Evolutionary conservation across 352 stramenopile genomes (phyloP).

Genomic region (Pythium angustatum): DNA sequence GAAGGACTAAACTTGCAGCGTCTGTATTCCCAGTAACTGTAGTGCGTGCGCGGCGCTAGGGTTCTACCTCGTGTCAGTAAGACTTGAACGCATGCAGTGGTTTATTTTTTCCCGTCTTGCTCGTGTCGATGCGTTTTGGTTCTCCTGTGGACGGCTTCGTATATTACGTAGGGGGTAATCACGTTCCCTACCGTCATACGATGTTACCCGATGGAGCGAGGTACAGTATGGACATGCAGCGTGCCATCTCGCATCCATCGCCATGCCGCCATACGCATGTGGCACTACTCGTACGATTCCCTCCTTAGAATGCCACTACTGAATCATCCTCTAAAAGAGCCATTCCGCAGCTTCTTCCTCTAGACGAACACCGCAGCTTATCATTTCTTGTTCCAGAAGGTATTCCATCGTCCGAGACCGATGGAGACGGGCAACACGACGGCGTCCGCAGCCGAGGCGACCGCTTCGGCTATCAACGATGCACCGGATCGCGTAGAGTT

Average conservation of each 20-base stretch:
- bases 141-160: too few species aligned
- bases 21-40: background rate
- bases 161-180: too few species aligned
- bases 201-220: too few species aligned
- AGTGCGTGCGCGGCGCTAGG: too few species aligned
- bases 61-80: slow-evolving; percentile 15
- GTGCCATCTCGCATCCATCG: background rate
- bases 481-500: slow-evolving; percentile 40
- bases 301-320: background rate
- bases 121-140: too few species aligned
- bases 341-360: slow-evolving; percentile 26
- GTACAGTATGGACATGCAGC: too few species aligned
- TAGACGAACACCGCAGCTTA: slow-evolving; percentile 26
- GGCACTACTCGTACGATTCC: background rate
- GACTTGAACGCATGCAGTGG: background rate
- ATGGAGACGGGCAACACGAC: slow-evolving; percentile 11
- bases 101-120: background rate
- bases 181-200: too few species aligned
- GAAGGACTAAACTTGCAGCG: slow-evolving; percentile 51
- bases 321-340: slow-evolving; percentile 19
- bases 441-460: background rate
- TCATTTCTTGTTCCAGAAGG: slow-evolving; percentile 1
- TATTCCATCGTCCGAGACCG: background rate
- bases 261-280: too few species aligned
- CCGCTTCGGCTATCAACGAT: too few species aligned